Base-by-base conservation (phyloP, 208 protist genomes). In the Plasmodiophora brassicae region DNA sequence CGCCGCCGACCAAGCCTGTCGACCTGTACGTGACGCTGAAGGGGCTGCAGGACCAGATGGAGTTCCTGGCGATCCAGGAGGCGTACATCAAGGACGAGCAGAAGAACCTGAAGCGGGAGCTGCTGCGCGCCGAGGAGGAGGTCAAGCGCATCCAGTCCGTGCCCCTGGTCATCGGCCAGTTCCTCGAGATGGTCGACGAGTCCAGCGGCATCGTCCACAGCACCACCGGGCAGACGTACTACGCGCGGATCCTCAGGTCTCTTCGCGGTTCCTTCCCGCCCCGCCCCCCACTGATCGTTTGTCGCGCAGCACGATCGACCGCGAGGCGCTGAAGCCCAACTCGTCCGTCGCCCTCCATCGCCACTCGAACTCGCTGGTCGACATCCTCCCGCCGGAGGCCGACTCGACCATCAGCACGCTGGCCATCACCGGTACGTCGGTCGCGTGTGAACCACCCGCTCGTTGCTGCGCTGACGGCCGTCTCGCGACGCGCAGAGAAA, bases 101-200 rank as follows among this genome's bases (percentile, higher is more conserved):
- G 65, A 91, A 93, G 71, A 96, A 96, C 86, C 88, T 98, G 32
- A 95, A 95, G 84, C 85, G 95, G 41, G 96, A 98, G 90, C 92
- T 96, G 8, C 85, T 96, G 65, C 92, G 95, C 60, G 96, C 96
- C 10, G 93, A 97, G 93, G 95, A 97, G 88, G 95, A 97, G 91
- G 93, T 98, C 46, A 98, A 98, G 93, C 94, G 97, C 50, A 99
- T 99, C 91, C 97, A 99, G 93, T 98, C 97, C n/a, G 98, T 99
- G 28, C 99, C 99, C 84, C 95, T 99, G 0, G 93, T 99, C 0
- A 97, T 99, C 89, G 98, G 99, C 44, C 98, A 88, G 53, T 88
- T 88, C 38, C 92, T 98, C 0, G 98, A 99, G 94, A 98, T 99
- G 65, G 98, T 99, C 36, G 98, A 99, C 91, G 88, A 95, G 44